These are phyloP conservation scores for Phytopythium litorale DNA, from an alignment of 352 stramenopile genomes.

Conservation along the genomic window DNA sequence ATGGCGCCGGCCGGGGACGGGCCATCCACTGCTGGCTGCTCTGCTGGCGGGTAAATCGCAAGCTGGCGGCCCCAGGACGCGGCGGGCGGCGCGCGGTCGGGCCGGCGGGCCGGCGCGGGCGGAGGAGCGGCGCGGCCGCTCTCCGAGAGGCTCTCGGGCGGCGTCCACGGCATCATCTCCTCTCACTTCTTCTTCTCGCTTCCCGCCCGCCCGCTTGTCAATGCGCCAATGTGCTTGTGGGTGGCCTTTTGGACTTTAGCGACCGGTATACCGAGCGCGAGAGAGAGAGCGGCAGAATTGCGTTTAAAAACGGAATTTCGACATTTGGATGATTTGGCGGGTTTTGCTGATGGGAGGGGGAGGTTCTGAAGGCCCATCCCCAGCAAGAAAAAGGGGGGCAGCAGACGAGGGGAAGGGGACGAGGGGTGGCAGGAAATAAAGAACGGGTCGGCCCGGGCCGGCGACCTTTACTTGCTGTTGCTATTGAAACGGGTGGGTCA, in stretches of 20 bases:
- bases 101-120: neutral
- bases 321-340: neutral
- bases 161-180: conserved; percentile 3
- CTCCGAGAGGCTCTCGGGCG: neutral
- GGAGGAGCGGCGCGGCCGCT: neutral
- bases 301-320: neutral
- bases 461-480: neutral
- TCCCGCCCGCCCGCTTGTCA: neutral
- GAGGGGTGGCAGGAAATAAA: neutral
- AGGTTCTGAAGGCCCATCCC: neutral
- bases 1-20: conserved; percentile 16
- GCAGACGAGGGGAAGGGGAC: neutral
- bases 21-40: neutral
- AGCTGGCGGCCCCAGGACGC: neutral
- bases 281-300: neutral
- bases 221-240: neutral
- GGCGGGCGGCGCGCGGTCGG: neutral
- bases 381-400: neutral
- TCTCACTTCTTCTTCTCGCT: neutral
- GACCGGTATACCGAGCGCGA: neutral
- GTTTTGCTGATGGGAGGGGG: neutral
- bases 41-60: neutral
- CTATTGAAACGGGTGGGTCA: neutral
- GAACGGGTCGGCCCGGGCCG: neutral
- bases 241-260: too few relatives aligned